Evolutionary conservation across 768 basidiomycete species (phyloP), one percentile per base, ranked within the genome.

Genomic region (Kwoniella heveanensis): DNA sequence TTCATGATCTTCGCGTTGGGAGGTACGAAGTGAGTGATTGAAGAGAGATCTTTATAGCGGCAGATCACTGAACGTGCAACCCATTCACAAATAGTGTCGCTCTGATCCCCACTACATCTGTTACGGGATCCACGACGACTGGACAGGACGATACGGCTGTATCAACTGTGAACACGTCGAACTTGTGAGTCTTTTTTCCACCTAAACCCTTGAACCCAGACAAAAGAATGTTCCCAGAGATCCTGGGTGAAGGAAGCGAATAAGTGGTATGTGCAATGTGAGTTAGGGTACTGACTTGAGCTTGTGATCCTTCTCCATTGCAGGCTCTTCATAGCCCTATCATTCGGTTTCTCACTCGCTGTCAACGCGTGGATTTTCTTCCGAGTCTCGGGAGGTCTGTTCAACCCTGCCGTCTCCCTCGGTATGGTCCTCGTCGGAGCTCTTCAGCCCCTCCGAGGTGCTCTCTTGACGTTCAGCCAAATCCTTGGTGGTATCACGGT

Each of bases 341-440:
- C 72, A 1, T 78, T 81, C 68, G 78, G 76, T 0, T 74, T 80
- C 68, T 76, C 73, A 25, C 70, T 81, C 37, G 70, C 74, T 24
- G 77, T 80, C 61, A 79, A 76, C 48, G 79, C 79, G 8, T 80
- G 79, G 79, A 77, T 80, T 65, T 78, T 79, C 68, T 80, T 79
- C 75, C 70, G 77, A 19, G 73, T 81, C 32, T 76, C 75, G 0
- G 80, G 79, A 15, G 80, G 79, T 15, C 72, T 81, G 8, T 80
- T 81, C 76, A 82, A 82, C 69, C 81, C 81, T 0, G 80, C 80
- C 22, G 81, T 82, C 5, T 77, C 78, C 5, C 76, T 81, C 24
- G 78, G 78, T 1, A 79, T 82, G 71, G 70, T 68, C 1, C 63
- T 82, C 13, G 77, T 79, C 54, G 81, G 81, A 19, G 77, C 79